Base-by-base conservation (phyloP, 148 eudicot species). In the Mesembryanthemum crystallinum region DNA sequence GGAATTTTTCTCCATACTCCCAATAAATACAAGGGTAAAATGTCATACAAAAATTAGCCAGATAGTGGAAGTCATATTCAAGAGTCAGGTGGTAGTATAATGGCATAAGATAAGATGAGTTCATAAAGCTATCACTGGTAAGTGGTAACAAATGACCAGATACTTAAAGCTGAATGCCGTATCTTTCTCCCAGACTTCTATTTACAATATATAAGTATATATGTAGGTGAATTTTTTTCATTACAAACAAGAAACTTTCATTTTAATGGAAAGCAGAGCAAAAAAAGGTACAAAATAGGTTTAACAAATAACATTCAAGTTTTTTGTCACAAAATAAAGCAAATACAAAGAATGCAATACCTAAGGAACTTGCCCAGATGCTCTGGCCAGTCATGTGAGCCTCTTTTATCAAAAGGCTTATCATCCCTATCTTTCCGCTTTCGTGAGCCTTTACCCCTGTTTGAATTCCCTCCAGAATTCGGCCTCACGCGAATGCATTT, bases 401-500 rank as follows among this genome's bases (percentile, higher is more conserved):
- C 94, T 79, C 99, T 88, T 64, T 71, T 83, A 73, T 95, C 99
- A 83, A 88, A 95, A 60, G 91, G 90, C 81, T 86, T 92, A 57
- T 83, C 84, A 58, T 83, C 79, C 79, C 97, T 88, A 52, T 88
- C 89, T 87, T 95, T 95, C 75, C 99, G 83, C 72, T 95, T 95
- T 45, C 84, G 90, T 43, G 83, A 82, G 63, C 73, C 70, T 74
- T 76, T 82, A 37, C 87, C 91, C 49, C 76, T 85, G 39, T 73
- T 85, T 55, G 77, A 81, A 78, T 77, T 85, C 71, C 90, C 81
- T 63, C 90, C 84, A 64, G 88, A 82, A 80, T 86, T 85, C 66
- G 83, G 74, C 83, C 97, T 86, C 82, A 95, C 99, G 67, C 99
- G 94, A 67, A 95, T 84, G 88, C 96, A 89, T 82, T 95, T 95